Evolutionary conservation across 2,329 filamentous ascomycete species (phyloP).

Genomic region (Monilinia fructigena): DNA sequence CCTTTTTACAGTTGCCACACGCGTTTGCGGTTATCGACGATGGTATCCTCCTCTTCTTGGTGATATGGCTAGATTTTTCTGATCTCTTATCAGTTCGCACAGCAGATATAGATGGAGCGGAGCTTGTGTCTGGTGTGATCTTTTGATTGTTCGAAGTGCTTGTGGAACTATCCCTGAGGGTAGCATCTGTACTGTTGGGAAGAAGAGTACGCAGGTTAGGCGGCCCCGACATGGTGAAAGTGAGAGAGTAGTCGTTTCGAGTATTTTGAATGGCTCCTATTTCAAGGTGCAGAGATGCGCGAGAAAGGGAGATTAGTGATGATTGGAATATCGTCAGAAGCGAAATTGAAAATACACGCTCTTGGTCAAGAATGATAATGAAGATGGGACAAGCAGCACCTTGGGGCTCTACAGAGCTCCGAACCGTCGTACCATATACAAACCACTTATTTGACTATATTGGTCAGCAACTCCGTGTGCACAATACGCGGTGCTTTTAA

Average conservation of each 20-base stretch:
- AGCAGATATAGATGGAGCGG: background rate
- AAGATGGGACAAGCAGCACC: background rate
- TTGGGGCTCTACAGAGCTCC: background rate
- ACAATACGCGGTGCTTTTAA: background rate
- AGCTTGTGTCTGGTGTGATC: background rate
- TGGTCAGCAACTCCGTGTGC: background rate
- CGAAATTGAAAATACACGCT: too few species aligned
- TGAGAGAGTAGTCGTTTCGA: background rate
- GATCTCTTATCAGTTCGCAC: background rate
- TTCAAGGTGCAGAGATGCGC: background rate
- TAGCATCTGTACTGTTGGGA: background rate
- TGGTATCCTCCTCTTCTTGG: slow-evolving; percentile 5
- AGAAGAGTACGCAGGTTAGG: background rate
- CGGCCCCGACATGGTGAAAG: background rate
- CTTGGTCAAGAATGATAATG: background rate
- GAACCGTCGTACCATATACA: background rate
- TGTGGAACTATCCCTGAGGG: background rate
- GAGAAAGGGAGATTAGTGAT: background rate
- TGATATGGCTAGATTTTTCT: background rate
- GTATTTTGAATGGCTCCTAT: background rate
- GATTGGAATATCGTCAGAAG: background rate
- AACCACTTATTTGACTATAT: background rate
- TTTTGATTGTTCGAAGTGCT: background rate
- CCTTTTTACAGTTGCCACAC: slow-evolving; percentile 6
- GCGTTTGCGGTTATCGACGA: slow-evolving; percentile 8